These are phyloP conservation scores for Aspergillus incahuasiensis DNA, from an alignment of 495 filamentous ascomycete genomes.

Conservation along the genomic window DNA sequence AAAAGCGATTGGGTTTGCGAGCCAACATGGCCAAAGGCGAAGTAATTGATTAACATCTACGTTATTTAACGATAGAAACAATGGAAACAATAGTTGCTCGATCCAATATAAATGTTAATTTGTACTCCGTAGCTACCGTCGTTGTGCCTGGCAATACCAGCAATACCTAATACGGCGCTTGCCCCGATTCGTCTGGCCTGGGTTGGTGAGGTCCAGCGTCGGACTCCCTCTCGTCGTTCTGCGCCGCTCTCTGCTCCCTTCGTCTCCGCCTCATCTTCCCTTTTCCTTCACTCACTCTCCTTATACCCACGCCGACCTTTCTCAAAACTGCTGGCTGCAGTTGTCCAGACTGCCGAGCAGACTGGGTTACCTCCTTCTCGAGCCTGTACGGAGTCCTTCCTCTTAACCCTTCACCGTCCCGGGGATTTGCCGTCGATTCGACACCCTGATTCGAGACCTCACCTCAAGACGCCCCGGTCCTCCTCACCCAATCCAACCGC, in stretches of 20 bases:
- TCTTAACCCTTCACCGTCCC: conserved; percentile 8
- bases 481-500: conserved; percentile 4
- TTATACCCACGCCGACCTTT: conserved; percentile 4
- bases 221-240: conserved; percentile 5
- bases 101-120: background rate
- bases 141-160: too few species aligned
- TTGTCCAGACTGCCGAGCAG: conserved; percentile 28
- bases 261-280: background rate
- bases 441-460: conserved; percentile 18
- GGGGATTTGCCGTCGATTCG: conserved; percentile 6
- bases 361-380: conserved; percentile 18
- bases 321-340: conserved; percentile 19
- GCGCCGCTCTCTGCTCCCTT: background rate
- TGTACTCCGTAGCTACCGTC: background rate
- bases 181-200: conserved; percentile 17
- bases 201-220: conserved; percentile 1
- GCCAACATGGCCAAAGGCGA: too few species aligned
- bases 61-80: too few species aligned
- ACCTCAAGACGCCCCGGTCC: background rate
- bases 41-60: too few species aligned
- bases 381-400: background rate
- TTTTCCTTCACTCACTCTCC: conserved; percentile 10
- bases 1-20: too few species aligned
- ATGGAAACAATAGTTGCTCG: background rate
- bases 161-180: background rate